These are phyloP conservation scores for Capronia coronata DNA, from an alignment of 2,329 filamentous ascomycete genomes.

Conservation along the genomic window DNA sequence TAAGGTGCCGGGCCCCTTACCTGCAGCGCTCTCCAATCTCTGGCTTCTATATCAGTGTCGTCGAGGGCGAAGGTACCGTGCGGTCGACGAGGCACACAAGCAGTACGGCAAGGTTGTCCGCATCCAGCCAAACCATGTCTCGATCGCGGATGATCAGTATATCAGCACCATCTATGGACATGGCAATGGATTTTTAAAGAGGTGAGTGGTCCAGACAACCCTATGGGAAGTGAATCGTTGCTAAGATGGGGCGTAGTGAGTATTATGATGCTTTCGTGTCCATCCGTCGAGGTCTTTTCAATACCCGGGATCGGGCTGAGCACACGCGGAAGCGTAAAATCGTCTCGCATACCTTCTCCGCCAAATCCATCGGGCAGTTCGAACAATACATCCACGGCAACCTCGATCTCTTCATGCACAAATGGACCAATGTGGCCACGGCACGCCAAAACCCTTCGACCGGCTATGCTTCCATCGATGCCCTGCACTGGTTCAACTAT, in stretches of 20 bases:
- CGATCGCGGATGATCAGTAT: conserved; percentile 70
- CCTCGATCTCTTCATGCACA: conserved; percentile 63
- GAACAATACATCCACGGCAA: conserved; percentile 84
- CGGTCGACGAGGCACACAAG: conserved; percentile 67
- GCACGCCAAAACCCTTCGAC: conserved; percentile 38
- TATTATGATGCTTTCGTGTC: conserved; percentile 92
- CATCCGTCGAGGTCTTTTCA: conserved; percentile 79
- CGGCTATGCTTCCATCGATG: conserved; percentile 60
- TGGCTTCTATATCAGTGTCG: conserved; percentile 69
- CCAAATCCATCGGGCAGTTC: conserved; percentile 74
- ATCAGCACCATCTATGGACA: conserved; percentile 74
- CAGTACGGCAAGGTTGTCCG: conserved; percentile 72
- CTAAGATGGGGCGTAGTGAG: conserved; percentile 48
- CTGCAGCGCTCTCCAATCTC: conserved; percentile 63
- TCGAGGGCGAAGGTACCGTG: conserved; percentile 56
- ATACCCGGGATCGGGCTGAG: conserved; percentile 72
- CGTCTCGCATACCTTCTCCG: conserved; percentile 77
- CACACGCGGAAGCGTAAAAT: conserved; percentile 87
- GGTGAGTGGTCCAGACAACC: conserved; percentile 38
- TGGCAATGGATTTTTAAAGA: conserved; percentile 67
- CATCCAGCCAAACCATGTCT: conserved; percentile 78
- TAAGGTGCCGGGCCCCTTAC: conserved; percentile 47
- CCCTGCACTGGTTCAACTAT: conserved; percentile 74
- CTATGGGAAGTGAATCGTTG: neutral
- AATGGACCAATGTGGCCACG: conserved; percentile 63